Percentiles rank a stretch among this genome's conserved stretches.
Evolutionary conservation across 805 yeast genomes (phyloP).

Genomic region (Ogataea pignaliae): DNA sequence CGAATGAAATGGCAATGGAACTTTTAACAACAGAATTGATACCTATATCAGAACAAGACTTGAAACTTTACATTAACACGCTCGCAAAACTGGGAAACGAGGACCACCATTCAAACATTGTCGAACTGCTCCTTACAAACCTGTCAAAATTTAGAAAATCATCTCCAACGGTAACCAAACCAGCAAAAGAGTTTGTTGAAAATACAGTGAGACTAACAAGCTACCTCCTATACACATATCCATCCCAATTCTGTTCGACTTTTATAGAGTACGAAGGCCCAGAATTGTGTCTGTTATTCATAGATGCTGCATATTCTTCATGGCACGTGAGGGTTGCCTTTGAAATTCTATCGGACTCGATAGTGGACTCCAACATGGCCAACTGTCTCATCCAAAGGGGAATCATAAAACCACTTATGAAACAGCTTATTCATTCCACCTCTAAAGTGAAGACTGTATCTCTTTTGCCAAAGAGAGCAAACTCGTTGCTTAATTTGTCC

Average conservation of each 20-base stretch:
- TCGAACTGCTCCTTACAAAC: slow-evolving; percentile 9
- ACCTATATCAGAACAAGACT: neutral
- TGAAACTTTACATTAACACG: slow-evolving; percentile 1
- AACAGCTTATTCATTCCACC: slow-evolving; percentile 1
- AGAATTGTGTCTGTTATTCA: slow-evolving; percentile 11
- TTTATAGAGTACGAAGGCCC: slow-evolving; percentile 15
- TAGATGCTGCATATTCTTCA: slow-evolving; percentile 6
- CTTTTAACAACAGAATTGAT: slow-evolving; percentile 10
- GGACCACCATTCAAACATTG: slow-evolving; percentile 3
- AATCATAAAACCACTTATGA: slow-evolving; percentile 13
- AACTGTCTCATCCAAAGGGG: slow-evolving; percentile 6
- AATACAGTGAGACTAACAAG: slow-evolving; percentile 11
- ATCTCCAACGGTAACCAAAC: neutral
- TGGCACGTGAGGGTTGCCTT: slow-evolving; percentile 14
- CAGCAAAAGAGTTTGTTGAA: slow-evolving; percentile 12
- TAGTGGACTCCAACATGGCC: slow-evolving; percentile 4
- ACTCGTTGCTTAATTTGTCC: neutral
- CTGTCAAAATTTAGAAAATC: slow-evolving; percentile 10
- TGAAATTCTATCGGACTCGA: slow-evolving; percentile 5
- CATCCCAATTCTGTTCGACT: neutral
- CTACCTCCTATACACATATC: slow-evolving; percentile 5
- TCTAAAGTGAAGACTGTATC: neutral
- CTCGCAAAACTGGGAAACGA: neutral
- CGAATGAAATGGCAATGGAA: slow-evolving; percentile 14
- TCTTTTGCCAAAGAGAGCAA: slow-evolving; percentile 2